Evolutionary conservation across 495 filamentous ascomycete genomes (phyloP).

Genomic region (Apodospora peruviana): DNA sequence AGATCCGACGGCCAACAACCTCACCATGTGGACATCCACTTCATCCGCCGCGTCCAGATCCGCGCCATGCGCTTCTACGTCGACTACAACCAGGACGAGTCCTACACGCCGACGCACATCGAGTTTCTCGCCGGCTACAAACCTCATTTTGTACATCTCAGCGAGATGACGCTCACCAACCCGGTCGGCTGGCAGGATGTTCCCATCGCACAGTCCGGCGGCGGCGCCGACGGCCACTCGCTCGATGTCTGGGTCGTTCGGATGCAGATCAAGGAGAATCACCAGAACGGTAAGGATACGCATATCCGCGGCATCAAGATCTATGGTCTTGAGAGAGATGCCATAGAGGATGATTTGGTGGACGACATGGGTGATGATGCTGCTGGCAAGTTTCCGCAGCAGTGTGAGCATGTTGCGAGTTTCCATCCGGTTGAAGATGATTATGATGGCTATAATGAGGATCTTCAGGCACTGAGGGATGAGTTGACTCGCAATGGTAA

Average conservation of each 20-base stretch:
- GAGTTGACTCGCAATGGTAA: too few relatives aligned
- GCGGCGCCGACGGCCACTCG: conserved; percentile 58
- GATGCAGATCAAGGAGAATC: conserved; percentile 85
- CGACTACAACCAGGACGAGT: conserved; percentile 87
- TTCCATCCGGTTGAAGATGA: too few relatives aligned
- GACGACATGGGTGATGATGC: conserved; percentile 20
- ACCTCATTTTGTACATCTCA: conserved; percentile 77
- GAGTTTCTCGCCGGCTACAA: conserved; percentile 80
- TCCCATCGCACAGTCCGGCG: conserved; percentile 62
- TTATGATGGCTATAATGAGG: too few relatives aligned
- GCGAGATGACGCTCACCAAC: conserved; percentile 67
- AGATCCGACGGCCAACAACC: conserved; percentile 92
- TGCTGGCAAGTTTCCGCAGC: too few relatives aligned
- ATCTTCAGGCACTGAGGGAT: too few relatives aligned
- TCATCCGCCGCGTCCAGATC: conserved; percentile 86
- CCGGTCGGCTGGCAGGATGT: conserved; percentile 90
- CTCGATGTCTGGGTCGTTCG: conserved; percentile 83
- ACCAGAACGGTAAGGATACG: conserved; percentile 98
- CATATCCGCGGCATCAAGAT: conserved; percentile 92
- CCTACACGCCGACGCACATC: conserved; percentile 94
- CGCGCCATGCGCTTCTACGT: conserved; percentile 79
- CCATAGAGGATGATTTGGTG: too few relatives aligned
- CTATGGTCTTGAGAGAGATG: too few relatives aligned
- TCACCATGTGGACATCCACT: conserved; percentile 89
- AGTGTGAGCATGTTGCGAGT: too few relatives aligned